Base-by-base conservation (phyloP, 2,329 filamentous ascomycete genomes). In the Claviceps sp. region DNA sequence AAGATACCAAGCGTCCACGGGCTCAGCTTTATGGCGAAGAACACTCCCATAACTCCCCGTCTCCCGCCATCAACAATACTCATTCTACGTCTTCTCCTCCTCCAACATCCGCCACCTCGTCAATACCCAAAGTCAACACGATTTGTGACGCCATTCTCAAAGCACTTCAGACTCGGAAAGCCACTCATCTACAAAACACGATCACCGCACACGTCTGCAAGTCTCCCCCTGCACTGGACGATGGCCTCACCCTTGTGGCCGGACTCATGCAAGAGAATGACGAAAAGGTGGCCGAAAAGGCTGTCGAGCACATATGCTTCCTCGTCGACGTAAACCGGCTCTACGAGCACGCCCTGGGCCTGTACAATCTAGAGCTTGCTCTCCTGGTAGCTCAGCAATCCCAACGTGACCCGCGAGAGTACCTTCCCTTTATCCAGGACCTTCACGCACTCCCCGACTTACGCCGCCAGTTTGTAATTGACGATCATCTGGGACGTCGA, bases 241-340 rank as follows among this genome's bases (percentile, higher is more conserved):
- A 91, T 55, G 93, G 89, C 2, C 73, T 98, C 49, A 71, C 71
- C 2, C 81, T 97, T 36, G 87, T 97, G 37, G 84, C 88, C 4
- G 77, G 82, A 51, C 71, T 98, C 38, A 78, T 82, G 73, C 75
- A 78, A 52, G 77, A 84, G 58, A 79, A 85, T 48, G 73, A 81
- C 48, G 73, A 81, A 43, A 77, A 82, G 50, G 75, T 90, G 58
- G 88, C 89, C 0, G 91, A 97, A 59, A 85, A 84, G 65, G 91
- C 91, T 0, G 85, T 96, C 22, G 89, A 96, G 64, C 93, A 98
- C 62, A 96, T 98, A 54, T 97, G 89, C 73, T 98, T 98, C 74
- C 77, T 98, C 43, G 88, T 90, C 0, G 93, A 98, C 66, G 85
- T 94, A 46, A 94, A 96, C 65, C 82, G 83, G 41, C 78, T 98